Conservation (phyloP, 495 filamentous ascomycete genomes). For the Xylaria curta region DNA sequence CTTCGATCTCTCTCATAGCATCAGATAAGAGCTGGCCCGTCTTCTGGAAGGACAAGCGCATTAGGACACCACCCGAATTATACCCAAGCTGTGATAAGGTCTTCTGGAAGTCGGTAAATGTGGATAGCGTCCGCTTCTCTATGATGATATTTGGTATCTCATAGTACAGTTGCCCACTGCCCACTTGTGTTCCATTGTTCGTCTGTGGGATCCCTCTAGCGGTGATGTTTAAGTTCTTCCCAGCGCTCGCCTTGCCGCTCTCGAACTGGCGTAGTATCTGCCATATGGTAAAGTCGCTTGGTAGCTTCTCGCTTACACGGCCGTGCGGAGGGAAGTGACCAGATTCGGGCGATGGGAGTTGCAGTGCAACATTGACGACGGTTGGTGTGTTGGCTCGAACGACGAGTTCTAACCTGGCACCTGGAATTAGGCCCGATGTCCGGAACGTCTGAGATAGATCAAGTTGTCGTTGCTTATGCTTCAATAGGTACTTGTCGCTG, state of each 20-base stretch:
- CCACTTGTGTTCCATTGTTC: slow-evolving; percentile 56
- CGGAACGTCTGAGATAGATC: slow-evolving; percentile 85
- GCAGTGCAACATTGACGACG: slow-evolving; percentile 82
- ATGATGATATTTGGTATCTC: slow-evolving; percentile 85
- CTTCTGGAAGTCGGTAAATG: slow-evolving; percentile 83
- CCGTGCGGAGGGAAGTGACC: slow-evolving; percentile 56
- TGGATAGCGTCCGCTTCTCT: slow-evolving; percentile 76
- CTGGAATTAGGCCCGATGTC: slow-evolving; percentile 82
- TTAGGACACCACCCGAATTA: slow-evolving; percentile 78
- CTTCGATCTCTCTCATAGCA: slow-evolving; percentile 79
- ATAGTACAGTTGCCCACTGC: slow-evolving; percentile 78
- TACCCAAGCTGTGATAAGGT: slow-evolving; percentile 85
- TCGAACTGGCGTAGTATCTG: slow-evolving; percentile 88
- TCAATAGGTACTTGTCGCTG: slow-evolving; percentile 77
- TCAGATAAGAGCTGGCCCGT: slow-evolving; percentile 82
- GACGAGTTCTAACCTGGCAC: slow-evolving; percentile 93
- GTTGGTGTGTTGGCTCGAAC: slow-evolving; percentile 80
- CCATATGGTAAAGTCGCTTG: slow-evolving; percentile 87
- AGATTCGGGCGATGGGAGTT: slow-evolving; percentile 73
- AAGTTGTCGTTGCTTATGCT: slow-evolving; percentile 85
- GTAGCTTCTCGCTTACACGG: slow-evolving; percentile 80
- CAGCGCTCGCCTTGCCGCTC: slow-evolving; percentile 61
- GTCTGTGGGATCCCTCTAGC: slow-evolving; percentile 71
- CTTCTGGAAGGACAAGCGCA: slow-evolving; percentile 74
- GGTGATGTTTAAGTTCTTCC: slow-evolving; percentile 75